phyloP scores from a whole-genome alignment of 2,329 filamentous ascomycete genomes.

The Cladosporium sphaerospermum region DNA sequence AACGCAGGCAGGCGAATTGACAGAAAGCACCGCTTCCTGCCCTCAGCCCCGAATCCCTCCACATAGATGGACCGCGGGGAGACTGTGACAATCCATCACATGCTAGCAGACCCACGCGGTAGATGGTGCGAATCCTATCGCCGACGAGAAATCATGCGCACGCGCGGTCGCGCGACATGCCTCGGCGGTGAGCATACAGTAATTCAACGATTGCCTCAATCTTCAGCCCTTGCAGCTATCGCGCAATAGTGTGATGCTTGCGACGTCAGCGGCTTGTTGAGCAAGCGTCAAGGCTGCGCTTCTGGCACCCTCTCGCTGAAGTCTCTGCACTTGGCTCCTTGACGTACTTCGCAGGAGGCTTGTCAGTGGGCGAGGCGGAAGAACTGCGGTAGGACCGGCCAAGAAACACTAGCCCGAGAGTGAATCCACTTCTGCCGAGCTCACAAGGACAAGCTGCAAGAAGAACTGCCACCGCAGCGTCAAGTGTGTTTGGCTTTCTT shows the following conservation, averaged over 20 bases:
- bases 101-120: slow-evolving; percentile 4
- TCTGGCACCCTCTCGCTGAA: background rate
- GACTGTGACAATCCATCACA: background rate
- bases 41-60: slow-evolving; percentile 1
- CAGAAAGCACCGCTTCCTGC: background rate
- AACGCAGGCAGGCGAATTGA: background rate
- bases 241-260: background rate
- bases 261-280: slow-evolving; percentile 3
- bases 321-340: slow-evolving; percentile 9
- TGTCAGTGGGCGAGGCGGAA: background rate
- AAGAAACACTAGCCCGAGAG: background rate
- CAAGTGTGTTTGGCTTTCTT: slow-evolving; percentile 5
- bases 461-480: background rate
- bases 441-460: background rate
- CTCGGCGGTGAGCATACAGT: background rate
- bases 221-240: background rate
- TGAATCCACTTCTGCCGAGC: background rate
- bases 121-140: slow-evolving; percentile 10
- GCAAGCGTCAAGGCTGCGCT: background rate
- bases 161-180: background rate
- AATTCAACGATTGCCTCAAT: background rate
- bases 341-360: slow-evolving; percentile 3
- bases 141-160: background rate
- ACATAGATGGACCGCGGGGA: slow-evolving; percentile 6
- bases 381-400: slow-evolving; percentile 9